Percentiles rank a stretch among this genome's conserved stretches.
Conservation (phyloP, 257 asterid species). For the Petrea volubilis region DNA sequence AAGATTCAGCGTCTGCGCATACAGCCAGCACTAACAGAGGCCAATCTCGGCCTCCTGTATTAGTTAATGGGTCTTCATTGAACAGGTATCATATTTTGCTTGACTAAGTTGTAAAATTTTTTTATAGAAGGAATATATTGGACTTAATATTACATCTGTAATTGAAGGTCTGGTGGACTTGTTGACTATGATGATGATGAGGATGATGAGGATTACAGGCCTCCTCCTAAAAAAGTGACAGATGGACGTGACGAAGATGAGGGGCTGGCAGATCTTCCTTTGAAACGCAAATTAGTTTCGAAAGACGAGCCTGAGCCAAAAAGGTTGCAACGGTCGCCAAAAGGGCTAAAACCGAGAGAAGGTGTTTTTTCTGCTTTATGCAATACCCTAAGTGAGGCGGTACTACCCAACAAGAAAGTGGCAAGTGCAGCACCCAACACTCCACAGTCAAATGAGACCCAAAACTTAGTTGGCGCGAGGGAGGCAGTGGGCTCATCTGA, state of each 20-base stretch:
- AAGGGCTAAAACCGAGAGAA: slow-evolving; percentile 66
- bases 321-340: slow-evolving; percentile 59
- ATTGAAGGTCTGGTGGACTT: slow-evolving; percentile 80
- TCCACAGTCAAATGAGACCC: slow-evolving; percentile 31
- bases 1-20: slow-evolving; percentile 84
- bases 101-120: background rate
- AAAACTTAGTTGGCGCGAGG: slow-evolving; percentile 35
- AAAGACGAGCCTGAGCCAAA: slow-evolving; percentile 72
- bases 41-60: slow-evolving; percentile 47
- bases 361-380: slow-evolving; percentile 77
- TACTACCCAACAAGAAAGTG: slow-evolving; percentile 58
- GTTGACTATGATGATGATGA: slow-evolving; percentile 98
- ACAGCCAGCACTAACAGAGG: slow-evolving; percentile 41
- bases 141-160: slow-evolving; percentile 13
- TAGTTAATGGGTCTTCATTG: slow-evolving; percentile 63
- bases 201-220: slow-evolving; percentile 90
- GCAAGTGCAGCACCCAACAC: slow-evolving; percentile 30
- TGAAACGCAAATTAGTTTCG: slow-evolving; percentile 70
- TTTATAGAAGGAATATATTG: background rate
- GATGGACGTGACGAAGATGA: slow-evolving; percentile 61
- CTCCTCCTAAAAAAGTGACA: slow-evolving; percentile 67
- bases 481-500: slow-evolving; percentile 27
- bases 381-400: slow-evolving; percentile 60
- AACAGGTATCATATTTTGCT: slow-evolving; percentile 53
- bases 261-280: slow-evolving; percentile 48